A percentile compares a stretch with the other conserved stretches of the same genome.
These are phyloP conservation scores for Talaromyces nanjingensis DNA, from an alignment of 495 filamentous ascomycete species.

Conservation along the genomic window DNA sequence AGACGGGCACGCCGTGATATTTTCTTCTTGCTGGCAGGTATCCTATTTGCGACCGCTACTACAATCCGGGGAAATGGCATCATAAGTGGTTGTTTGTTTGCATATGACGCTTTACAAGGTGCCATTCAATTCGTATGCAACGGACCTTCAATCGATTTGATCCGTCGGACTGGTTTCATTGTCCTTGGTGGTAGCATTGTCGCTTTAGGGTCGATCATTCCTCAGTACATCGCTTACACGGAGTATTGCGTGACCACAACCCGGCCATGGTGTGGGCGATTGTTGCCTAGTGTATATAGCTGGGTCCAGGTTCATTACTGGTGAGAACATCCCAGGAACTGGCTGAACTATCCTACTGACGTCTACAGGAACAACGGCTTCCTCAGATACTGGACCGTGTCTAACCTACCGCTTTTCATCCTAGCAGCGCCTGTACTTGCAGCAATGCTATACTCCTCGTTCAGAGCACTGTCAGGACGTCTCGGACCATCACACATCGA, in stretches of 20 bases:
- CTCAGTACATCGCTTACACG: conserved; percentile 69
- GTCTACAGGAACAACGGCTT: conserved; percentile 71
- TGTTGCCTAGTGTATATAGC: conserved; percentile 76
- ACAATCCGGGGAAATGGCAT: conserved; percentile 82
- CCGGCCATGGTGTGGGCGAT: conserved; percentile 67
- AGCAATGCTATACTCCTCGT: conserved; percentile 56
- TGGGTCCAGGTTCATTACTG: conserved; percentile 90
- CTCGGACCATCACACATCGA: conserved; percentile 11
- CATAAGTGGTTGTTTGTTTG: conserved; percentile 69
- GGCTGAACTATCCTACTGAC: not conserved
- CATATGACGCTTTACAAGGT: conserved; percentile 45
- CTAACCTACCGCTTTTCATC: conserved; percentile 83
- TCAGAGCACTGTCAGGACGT: conserved; percentile 35
- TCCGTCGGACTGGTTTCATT: conserved; percentile 43
- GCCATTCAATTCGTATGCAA: conserved; percentile 24
- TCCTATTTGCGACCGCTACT: conserved; percentile 65
- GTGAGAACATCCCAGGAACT: conserved; percentile 39
- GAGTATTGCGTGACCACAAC: conserved; percentile 53
- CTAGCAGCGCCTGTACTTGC: conserved; percentile 71
- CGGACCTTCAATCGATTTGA: conserved; percentile 22
- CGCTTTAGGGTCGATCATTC: conserved; percentile 56
- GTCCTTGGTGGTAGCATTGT: conserved; percentile 60
- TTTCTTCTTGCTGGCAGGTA: conserved; percentile 50
- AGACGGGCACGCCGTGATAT: conserved; percentile 27
- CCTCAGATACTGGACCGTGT: conserved; percentile 80